Base-by-base conservation (phyloP, 2,329 filamentous ascomycete genomes). In the Penicillium olsonii region DNA sequence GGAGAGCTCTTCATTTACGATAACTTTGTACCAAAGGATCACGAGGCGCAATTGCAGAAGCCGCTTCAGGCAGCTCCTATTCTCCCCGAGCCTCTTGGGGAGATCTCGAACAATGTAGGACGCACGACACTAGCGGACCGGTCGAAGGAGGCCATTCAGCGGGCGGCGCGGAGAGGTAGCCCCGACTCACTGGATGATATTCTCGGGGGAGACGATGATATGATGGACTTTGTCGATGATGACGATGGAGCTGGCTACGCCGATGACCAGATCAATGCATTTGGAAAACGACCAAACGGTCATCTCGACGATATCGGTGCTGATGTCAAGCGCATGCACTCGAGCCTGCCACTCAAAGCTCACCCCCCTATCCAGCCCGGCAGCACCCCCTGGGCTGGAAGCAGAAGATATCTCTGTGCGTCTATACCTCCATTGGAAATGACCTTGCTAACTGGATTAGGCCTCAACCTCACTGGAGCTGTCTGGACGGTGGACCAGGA, bases 401-500 rank as follows among this genome's bases (percentile, higher is more conserved):
- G 96, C 68, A 82, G 94, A 55, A 90, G 92, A 66, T 96, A 99
- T 66, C 80, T 99, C 1, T 96, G 90, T 75, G 68, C 54, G 72
- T 46, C 18, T 33, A 24, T 8, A 18, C 11, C 18, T 14, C n/a
- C 12, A 8, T 37, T 41, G 2, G 15, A 9, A n/a, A 7, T 40
- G 5, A 2, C 26, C 35, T 45, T 54, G 47, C 68, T 74, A 50
- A 74, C 50, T 19, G 31, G 9, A 10, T 11, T 34, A 76, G 75
- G 73, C 65, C 81, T 97, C 34, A 97, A 97, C 66, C 76, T 99
- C 51, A 89, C 92, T 45, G 94, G 95, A 1, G 94, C 95, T 64
- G 89, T 96, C 8, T 99, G 94, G 90, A 97, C 92, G 0, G 90
- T 99, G 15, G 89, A 96, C 60, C 94, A 99, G 70, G 92, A 96